Evolutionary conservation across 2,329 filamentous ascomycete species (phyloP).

Genomic region (Fusarium humuli): DNA sequence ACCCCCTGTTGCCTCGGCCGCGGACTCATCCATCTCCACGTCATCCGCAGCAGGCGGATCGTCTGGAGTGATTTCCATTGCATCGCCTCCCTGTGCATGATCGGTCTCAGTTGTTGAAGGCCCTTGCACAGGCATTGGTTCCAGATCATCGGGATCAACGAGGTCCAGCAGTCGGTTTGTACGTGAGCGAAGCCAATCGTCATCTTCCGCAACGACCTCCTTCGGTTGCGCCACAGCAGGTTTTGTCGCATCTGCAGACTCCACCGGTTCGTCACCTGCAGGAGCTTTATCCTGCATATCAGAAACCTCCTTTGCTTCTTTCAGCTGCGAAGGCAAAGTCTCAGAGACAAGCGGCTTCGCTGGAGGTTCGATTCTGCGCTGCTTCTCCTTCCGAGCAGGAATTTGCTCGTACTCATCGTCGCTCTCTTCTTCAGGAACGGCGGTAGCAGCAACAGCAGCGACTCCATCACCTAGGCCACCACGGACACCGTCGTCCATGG

Average conservation of each 20-base stretch:
- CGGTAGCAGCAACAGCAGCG: constrained; percentile 47
- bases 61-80: constrained; percentile 27
- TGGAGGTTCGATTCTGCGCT: constrained; percentile 53
- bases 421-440: constrained; percentile 67
- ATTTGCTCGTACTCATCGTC: constrained; percentile 81
- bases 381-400: constrained; percentile 63
- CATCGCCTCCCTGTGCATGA: constrained; percentile 32
- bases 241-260: constrained; percentile 41
- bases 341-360: constrained; percentile 35
- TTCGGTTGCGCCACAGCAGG: constrained; percentile 41
- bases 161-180: constrained; percentile 89
- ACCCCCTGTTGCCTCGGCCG: constrained; percentile 43
- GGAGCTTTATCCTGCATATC: constrained; percentile 20
- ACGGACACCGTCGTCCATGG: constrained; percentile 49
- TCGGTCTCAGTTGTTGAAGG: constrained; percentile 23
- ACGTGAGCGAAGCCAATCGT: constrained; percentile 90
- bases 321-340: constrained; percentile 34
- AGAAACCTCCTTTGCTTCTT: constrained; percentile 32
- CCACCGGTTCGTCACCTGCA: constrained; percentile 35
- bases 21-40: constrained; percentile 40
- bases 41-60: constrained; percentile 30
- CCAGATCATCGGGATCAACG: constrained; percentile 76
- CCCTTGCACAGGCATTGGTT: constrained; percentile 39
- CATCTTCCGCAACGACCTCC: constrained; percentile 71
- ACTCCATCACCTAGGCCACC: constrained; percentile 37